These are phyloP conservation scores for Periglandula ipomoeae DNA, from an alignment of 2,329 filamentous ascomycete species.

Conservation along the genomic window DNA sequence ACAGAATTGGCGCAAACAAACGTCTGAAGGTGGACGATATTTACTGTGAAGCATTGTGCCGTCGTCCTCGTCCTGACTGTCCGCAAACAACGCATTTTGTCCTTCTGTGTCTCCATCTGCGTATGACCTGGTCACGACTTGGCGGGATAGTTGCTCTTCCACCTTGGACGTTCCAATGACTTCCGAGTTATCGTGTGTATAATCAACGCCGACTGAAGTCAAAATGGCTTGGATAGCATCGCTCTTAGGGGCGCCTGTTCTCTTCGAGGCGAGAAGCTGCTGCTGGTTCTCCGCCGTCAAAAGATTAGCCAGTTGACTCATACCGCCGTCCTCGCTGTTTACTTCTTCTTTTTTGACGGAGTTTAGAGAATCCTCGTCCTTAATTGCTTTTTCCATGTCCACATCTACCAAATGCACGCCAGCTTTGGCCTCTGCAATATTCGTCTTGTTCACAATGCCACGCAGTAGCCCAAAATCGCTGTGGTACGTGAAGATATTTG, in stretches of 20 bases:
- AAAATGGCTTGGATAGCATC: conserved; percentile 87
- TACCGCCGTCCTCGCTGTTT: conserved; percentile 54
- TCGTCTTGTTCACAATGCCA: conserved; percentile 98
- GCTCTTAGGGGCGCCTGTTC: conserved; percentile 36
- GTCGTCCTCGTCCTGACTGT: conserved; percentile 30
- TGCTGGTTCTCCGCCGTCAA: conserved; percentile 40
- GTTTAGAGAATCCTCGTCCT: conserved; percentile 39
- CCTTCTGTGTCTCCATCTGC: conserved; percentile 34
- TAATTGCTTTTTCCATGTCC: conserved; percentile 53
- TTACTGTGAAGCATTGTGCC: conserved; percentile 24
- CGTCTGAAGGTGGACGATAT: conserved; percentile 66
- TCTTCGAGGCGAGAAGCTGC: conserved; percentile 23
- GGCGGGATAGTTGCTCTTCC: conserved; percentile 74
- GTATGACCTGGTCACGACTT: conserved; percentile 55
- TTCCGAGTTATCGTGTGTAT: conserved; percentile 94
- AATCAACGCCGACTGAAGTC: conserved; percentile 78
- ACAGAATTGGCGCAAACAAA: conserved; percentile 78
- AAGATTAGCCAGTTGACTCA: conserved; percentile 59
- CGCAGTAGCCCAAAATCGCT: conserved; percentile 70
- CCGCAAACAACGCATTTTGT: conserved; percentile 49
- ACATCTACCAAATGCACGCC: conserved; percentile 75
- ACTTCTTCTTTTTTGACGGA: conserved; percentile 37
- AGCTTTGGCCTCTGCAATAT: conserved; percentile 84
- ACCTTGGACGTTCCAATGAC: conserved; percentile 87
- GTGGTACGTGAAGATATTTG: conserved; percentile 79